phyloP scores from a whole-genome alignment of 164 flowering plant species.

The Litsea cubeba region DNA sequence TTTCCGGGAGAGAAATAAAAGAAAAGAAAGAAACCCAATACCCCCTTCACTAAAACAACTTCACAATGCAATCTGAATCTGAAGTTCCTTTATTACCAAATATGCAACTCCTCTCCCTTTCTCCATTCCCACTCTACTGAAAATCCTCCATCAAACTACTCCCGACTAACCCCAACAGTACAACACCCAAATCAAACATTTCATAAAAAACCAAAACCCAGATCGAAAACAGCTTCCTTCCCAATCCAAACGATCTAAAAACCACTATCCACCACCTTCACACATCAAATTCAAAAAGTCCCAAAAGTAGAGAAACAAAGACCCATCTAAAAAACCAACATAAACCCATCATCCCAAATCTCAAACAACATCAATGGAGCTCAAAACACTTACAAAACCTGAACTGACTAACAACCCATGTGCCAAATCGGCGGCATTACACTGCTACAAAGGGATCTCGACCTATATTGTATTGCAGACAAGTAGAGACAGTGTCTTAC shows the following conservation, averaged over 20 bases:
- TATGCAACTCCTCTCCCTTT: neutral
- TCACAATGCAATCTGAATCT: neutral
- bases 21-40: neutral
- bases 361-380: neutral
- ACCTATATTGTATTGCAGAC: neutral
- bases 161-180: neutral
- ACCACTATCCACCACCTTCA: neutral
- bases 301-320: neutral
- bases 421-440: neutral
- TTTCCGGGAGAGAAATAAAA: neutral
- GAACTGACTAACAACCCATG: neutral
- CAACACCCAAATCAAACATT: neutral
- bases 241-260: neutral
- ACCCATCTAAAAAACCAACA: neutral
- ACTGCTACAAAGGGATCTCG: neutral
- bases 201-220: conserved; percentile 6
- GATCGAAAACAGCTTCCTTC: neutral
- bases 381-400: neutral
- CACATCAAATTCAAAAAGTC: neutral
- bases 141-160: conserved; percentile 1
- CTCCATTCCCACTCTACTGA: neutral
- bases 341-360: conserved; percentile 7
- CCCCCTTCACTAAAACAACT: neutral
- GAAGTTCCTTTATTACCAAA: neutral
- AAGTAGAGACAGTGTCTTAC: neutral